phyloP scores from a whole-genome alignment of 2,329 filamentous ascomycete species.

The Gremmenia infestans region DNA sequence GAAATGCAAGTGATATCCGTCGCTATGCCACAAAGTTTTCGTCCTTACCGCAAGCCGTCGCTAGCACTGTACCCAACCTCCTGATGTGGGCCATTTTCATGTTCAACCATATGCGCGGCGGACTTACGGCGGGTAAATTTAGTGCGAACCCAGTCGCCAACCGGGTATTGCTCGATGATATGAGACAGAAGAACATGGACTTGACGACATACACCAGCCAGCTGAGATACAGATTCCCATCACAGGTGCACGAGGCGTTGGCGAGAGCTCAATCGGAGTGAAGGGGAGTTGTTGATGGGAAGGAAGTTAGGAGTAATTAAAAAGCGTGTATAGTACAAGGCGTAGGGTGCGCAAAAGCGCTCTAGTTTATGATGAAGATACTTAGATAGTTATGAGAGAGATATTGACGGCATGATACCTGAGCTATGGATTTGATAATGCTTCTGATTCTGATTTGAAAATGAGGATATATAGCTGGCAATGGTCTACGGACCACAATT shows the following conservation, averaged over 20 bases:
- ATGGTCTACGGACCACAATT: no score
- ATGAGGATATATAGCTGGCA: no score
- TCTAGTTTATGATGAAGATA: background rate
- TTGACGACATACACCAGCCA: conserved; percentile 91
- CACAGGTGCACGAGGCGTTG: conserved; percentile 81
- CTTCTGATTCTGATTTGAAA: no score
- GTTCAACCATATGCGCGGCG: conserved; percentile 72
- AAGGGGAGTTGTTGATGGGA: background rate
- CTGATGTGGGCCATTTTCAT: conserved; percentile 91
- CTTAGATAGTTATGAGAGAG: background rate
- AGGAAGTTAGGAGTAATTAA: background rate
- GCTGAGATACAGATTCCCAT: conserved; percentile 84
- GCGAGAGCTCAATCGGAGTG: conserved; percentile 54
- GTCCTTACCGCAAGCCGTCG: conserved; percentile 70
- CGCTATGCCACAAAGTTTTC: conserved; percentile 76
- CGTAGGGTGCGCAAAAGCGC: background rate
- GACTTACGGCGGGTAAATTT: conserved; percentile 65
- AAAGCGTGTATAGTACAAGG: background rate
- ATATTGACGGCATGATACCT: no score
- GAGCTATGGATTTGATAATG: no score
- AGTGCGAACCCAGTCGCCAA: conserved; percentile 65
- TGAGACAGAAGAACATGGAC: conserved; percentile 80
- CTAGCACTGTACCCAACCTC: conserved; percentile 83
- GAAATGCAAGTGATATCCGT: conserved; percentile 75
- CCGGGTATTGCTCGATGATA: conserved; percentile 59